Base-by-base conservation (phyloP, 345 rosid species). In the Combretum micranthum region DNA sequence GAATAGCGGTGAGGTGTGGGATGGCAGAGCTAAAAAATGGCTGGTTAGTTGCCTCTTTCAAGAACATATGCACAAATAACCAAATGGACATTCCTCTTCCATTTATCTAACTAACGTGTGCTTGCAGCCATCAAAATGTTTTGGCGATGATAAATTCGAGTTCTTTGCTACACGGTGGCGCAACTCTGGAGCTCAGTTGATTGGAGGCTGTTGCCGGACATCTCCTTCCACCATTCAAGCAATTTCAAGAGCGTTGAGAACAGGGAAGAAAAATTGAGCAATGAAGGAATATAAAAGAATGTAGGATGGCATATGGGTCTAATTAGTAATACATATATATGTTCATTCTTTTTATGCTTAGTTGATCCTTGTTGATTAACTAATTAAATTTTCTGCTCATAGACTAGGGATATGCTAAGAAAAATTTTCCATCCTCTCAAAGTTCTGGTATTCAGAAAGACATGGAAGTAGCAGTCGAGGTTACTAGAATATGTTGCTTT, bases 1-100 rank as follows among this genome's bases (percentile, higher is more conserved):
- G 1, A 91, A 91, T 53, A 91, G 98, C 4, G 98, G 98, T 8
- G 96, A 86, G 70, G 81, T 84, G 25, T 88, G 88, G 95, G 96
- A 91, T 65, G 96, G 96, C 43, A 78, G 70, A 70, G 87, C 85
- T 2, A 91, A 88, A 65, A 84, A 72, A 66, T 91, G 96, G 96
- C 83, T 83, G 96, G 98, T 91, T 64, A 70, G 88, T 74, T 12
- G 21, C 12, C 44, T 44, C 44, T 18, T 39, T 32, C 51, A 15
- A 23, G 21, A 23, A 37, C 14, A n/a, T n/a, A 17, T n/a, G n/a
- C n/a, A n/a, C 19, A 46, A 12, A 11, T 2, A 13, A 13, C 17
- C 23, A 46, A 46, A 46, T 3, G 12, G 16, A 15, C 5, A 46
- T 46, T 16, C 45, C 44, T 19, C 9, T n/a, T 61, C 42, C 20